Conservation (phyloP, 352 stramenopile species). For the Pythium phragmiticola region DNA sequence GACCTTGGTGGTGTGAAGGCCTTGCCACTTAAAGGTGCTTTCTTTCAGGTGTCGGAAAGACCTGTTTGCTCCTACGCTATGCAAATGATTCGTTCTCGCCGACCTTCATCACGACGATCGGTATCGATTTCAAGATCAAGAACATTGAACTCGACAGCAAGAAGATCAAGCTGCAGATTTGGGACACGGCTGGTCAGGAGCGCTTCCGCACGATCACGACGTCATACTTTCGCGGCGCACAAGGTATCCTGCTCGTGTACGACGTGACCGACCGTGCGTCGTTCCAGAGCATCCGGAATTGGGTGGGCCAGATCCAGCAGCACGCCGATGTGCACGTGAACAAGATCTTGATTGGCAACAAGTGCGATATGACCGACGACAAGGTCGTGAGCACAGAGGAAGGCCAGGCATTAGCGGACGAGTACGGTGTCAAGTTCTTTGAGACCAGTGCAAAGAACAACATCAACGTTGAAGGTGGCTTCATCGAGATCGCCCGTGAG, state of each 20-base stretch:
- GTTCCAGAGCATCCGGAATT: slow-evolving; percentile 98
- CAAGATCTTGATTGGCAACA: slow-evolving; percentile 99
- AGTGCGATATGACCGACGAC: slow-evolving; percentile 98
- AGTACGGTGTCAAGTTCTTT: slow-evolving; percentile 96
- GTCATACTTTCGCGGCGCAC: slow-evolving; percentile 98
- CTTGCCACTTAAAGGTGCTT: not conserved
- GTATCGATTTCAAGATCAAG: slow-evolving; percentile 92
- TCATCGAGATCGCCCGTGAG: slow-evolving; percentile 88
- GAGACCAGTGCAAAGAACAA: slow-evolving; percentile 96
- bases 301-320: slow-evolving; percentile 97
- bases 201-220: slow-evolving; percentile 99
- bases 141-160: slow-evolving; percentile 95
- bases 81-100: slow-evolving; percentile 90
- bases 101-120: slow-evolving; percentile 90
- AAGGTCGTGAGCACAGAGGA: slow-evolving; percentile 96
- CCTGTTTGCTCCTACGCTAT: slow-evolving; percentile 85
- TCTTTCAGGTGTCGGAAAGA: slow-evolving; percentile 82
- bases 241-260: slow-evolving; percentile 99
- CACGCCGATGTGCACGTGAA: slow-evolving; percentile 99
- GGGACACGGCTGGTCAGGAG: slow-evolving; percentile 98
- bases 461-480: slow-evolving; percentile 93
- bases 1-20: not conserved
- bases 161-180: slow-evolving; percentile 98
- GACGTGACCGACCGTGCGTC: slow-evolving; percentile 97
- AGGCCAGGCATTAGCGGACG: slow-evolving; percentile 92